Conservation (phyloP, 2,329 filamentous ascomycete genomes). For the Cryoendolithus antarcticus region DNA sequence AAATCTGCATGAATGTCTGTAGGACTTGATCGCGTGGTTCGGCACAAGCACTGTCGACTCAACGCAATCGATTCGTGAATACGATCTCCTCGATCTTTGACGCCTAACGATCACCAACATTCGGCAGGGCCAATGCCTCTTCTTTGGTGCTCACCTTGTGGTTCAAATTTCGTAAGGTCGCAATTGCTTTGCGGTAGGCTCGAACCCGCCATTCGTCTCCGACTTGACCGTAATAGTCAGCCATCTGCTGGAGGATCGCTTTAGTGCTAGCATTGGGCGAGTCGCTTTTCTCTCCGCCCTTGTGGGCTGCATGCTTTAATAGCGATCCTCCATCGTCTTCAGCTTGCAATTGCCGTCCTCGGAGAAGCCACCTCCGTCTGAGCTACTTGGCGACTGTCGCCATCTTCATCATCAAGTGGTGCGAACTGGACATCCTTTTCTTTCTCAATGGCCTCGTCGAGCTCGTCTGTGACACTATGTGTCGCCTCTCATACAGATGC, state of each 20-base stretch:
- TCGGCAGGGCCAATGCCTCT: slow-evolving; percentile 55
- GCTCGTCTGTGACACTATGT: slow-evolving; percentile 34
- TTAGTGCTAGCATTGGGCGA: slow-evolving; percentile 70
- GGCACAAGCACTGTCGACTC: slow-evolving; percentile 56
- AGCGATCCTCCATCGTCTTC: slow-evolving; percentile 27
- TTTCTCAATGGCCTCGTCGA: slow-evolving; percentile 53
- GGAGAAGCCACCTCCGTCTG: slow-evolving; percentile 4
- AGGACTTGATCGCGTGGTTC: slow-evolving; percentile 56
- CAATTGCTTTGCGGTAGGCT: slow-evolving; percentile 67
- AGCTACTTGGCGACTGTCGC: slow-evolving; percentile 17
- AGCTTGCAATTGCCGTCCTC: slow-evolving; percentile 6
- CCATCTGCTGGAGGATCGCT: slow-evolving; percentile 65
- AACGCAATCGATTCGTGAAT: slow-evolving; percentile 55
- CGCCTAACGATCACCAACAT: slow-evolving; percentile 61
- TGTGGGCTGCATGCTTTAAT: slow-evolving; percentile 50
- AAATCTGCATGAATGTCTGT: slow-evolving; percentile 62
- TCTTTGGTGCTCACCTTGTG: slow-evolving; percentile 53
- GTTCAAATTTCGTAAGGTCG: slow-evolving; percentile 55
- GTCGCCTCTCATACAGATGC: neutral
- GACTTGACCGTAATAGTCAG: slow-evolving; percentile 61
- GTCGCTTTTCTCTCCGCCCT: slow-evolving; percentile 25
- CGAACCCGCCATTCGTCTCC: slow-evolving; percentile 64
- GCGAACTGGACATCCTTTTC: slow-evolving; percentile 49
- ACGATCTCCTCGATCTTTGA: slow-evolving; percentile 85
- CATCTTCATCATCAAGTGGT: slow-evolving; percentile 28